Percentiles rank a stretch among this genome's conserved stretches.
phyloP scores from a whole-genome alignment of 441 rosid genomes.

The Croton setiger region DNA sequence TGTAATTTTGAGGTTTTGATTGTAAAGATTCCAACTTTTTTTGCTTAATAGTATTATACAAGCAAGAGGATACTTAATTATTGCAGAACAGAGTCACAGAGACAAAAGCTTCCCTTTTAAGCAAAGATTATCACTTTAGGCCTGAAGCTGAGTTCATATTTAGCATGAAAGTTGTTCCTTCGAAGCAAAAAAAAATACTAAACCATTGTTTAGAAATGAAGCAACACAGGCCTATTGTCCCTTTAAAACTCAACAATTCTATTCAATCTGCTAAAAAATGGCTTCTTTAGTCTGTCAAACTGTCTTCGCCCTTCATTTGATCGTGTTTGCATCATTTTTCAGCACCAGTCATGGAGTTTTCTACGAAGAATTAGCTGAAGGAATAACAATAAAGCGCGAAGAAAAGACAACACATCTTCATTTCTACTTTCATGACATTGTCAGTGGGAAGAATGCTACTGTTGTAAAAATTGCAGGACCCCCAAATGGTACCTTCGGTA shows the following conservation, averaged over 20 bases:
- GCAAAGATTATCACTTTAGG: neutral
- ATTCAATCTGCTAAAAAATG: conserved; percentile 10
- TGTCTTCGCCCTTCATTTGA: conserved; percentile 12
- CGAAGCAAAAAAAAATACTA: conserved; percentile 9
- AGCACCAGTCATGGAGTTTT: conserved; percentile 22
- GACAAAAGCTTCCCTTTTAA: neutral
- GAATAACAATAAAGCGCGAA: conserved; percentile 24
- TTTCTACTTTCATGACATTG: conserved; percentile 63
- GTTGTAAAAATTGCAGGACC: conserved; percentile 40
- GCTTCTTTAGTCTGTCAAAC: conserved; percentile 7
- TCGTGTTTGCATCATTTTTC: conserved; percentile 17
- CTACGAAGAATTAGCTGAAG: conserved; percentile 30
- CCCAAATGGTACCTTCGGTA: conserved; percentile 45
- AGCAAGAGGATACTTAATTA: neutral
- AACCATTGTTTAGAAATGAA: conserved; percentile 7
- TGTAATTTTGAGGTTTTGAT: neutral
- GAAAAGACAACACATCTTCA: conserved; percentile 56
- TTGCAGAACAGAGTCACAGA: neutral
- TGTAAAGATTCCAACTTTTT: neutral
- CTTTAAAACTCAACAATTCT: conserved; percentile 1
- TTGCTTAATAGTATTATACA: neutral
- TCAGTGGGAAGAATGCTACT: conserved; percentile 46
- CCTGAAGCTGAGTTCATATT: too few relatives aligned
- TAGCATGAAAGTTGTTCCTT: conserved; percentile 25
- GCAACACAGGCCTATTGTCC: conserved; percentile 12